Base-by-base conservation (phyloP, 257 asterid genomes). In the Rehmannia glutinosa region DNA sequence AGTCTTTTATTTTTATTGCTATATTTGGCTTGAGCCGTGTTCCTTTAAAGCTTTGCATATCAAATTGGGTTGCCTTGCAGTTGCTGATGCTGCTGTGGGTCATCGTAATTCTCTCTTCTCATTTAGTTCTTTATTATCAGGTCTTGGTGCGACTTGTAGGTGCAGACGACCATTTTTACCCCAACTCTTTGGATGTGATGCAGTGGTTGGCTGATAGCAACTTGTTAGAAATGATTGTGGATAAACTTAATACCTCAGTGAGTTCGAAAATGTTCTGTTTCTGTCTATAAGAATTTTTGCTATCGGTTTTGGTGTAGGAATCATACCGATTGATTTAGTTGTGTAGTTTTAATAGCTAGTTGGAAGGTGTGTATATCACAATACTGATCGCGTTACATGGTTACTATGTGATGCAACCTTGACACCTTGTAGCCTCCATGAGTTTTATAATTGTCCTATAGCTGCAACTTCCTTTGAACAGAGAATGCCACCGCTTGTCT, bases 181-280 rank as follows among this genome's bases (percentile, higher is more conserved):
- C 95, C 45, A 89, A 78, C 70, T 82, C 95, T 11, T 56, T 82
- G 80, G 97, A 94, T 66, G 91, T 91, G 71, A 87, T 89, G 93
- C 97, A 87, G 80, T 94, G 98, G 98, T 83, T 94, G 87, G 92
- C 95, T 73, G 93, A 86, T 55, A 91, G 96, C 82, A 81, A 81
- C 75, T 83, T 94, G 82, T 72, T 94, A 75, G 99, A 94, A 83
- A 91, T 94, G 99, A 91, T 91, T 52, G 99, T 87, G 53, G 97
- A 94, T 75, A 94, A 94, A 79, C 84, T 94, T 76, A 84, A 77
- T 73, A 68, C 86, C 53, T 73, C 82, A 27, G 99, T 94, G 84
- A 81, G 97, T 71, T 33, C 24, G 30, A 49, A 13, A 79, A 54
- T 19, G 38, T 25, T 15, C 41, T 9, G 32, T 45, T 11, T 38